A percentile compares a stretch with the other conserved stretches of the same genome.
Conservation (phyloP, 176 grass and related monocot species). For the Coix lacrymajobi region DNA sequence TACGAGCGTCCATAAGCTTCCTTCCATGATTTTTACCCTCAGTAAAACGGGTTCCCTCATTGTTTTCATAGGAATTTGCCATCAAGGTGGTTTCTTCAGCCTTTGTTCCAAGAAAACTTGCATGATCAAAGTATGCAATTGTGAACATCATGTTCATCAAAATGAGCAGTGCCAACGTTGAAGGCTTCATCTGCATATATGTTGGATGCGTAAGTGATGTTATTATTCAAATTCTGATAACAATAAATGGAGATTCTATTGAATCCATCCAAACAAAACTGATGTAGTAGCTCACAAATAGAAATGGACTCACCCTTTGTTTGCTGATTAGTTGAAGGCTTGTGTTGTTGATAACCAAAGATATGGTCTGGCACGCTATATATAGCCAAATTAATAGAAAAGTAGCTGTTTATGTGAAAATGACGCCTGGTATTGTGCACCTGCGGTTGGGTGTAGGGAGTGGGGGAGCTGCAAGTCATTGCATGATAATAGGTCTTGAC, state of each 20-base stretch:
- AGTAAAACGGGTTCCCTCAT: no score
- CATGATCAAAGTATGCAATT: background rate
- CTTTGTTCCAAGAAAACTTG: background rate
- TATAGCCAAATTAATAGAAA: background rate
- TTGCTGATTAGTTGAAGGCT: background rate
- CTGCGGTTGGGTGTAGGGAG: no score
- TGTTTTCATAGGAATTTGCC: no score
- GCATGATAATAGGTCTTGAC: no score
- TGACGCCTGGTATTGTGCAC: background rate
- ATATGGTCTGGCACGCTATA: background rate
- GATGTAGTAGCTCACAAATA: background rate
- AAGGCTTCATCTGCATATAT: background rate
- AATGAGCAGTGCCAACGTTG: background rate
- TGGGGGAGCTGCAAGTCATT: no score
- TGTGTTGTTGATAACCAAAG: background rate
- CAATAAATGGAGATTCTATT: background rate
- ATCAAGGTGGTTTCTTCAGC: background rate
- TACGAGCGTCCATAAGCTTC: no score
- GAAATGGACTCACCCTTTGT: background rate
- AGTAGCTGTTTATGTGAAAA: background rate
- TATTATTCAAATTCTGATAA: background rate
- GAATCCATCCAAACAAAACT: background rate
- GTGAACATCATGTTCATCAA: background rate
- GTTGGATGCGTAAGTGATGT: background rate
- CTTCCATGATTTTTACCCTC: no score